A percentile compares a stretch with the other conserved stretches of the same genome.
Conservation (phyloP, 768 basidiomycete species). For the Kwoniella shandongensis region DNA sequence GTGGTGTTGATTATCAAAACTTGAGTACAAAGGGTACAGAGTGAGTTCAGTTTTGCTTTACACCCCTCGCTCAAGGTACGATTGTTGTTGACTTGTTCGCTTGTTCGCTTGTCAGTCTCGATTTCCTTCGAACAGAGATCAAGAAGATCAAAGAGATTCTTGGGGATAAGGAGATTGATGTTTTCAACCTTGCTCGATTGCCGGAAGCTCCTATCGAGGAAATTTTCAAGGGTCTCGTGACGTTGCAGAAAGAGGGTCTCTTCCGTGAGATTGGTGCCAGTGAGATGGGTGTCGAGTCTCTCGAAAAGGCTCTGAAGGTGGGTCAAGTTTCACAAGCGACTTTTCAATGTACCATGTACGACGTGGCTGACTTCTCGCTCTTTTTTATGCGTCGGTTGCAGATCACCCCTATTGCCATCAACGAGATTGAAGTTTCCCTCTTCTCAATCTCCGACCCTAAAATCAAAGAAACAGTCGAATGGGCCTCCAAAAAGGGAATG, state of each 20-base stretch:
- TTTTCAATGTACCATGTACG: not conserved
- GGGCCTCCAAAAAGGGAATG: constrained; percentile 61
- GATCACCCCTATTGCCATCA: constrained; percentile 62
- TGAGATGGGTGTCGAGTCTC: constrained; percentile 54
- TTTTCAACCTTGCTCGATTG: constrained; percentile 56
- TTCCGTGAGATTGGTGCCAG: constrained; percentile 53
- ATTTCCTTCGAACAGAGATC: constrained; percentile 60
- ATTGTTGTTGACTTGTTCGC: too few species aligned
- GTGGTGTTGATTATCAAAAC: constrained; percentile 34
- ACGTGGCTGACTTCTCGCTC: too few species aligned
- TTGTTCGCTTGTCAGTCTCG: constrained; percentile 46
- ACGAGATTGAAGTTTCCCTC: constrained; percentile 69
- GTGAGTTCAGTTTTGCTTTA: constrained; percentile 4
- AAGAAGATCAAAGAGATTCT: constrained; percentile 57
- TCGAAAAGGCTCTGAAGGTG: constrained; percentile 56
- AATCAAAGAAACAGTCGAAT: constrained; percentile 59
- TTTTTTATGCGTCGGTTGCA: constrained; percentile 35
- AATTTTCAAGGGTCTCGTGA: constrained; percentile 54
- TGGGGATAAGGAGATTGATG: constrained; percentile 63
- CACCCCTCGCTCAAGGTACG: too few species aligned
- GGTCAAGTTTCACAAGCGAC: too few species aligned
- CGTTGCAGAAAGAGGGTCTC: constrained; percentile 61
- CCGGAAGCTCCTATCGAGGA: constrained; percentile 60
- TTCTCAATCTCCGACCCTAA: constrained; percentile 62
- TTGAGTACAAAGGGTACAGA: constrained; percentile 19